Percentiles rank a stretch among this genome's conserved stretches.
Evolutionary conservation across 2,329 filamentous ascomycete genomes (phyloP).

Genomic region (Ophiognomonia clavigignenti-juglandacearum): DNA sequence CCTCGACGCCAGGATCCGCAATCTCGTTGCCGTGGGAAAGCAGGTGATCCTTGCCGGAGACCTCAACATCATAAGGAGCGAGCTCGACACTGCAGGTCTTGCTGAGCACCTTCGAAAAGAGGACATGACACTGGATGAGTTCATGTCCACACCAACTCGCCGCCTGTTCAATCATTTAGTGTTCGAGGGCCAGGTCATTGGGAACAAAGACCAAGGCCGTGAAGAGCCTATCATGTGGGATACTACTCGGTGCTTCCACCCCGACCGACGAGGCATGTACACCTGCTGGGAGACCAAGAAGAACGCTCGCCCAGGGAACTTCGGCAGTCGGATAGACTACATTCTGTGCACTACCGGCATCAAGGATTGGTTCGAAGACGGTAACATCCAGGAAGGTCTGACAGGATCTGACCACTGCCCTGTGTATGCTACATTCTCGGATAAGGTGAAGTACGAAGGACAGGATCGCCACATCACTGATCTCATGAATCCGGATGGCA

Average conservation of each 20-base stretch:
- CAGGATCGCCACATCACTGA: slow-evolving; percentile 56
- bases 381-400: slow-evolving; percentile 88
- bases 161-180: slow-evolving; percentile 84
- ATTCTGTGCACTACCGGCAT: slow-evolving; percentile 77
- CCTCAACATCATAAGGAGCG: slow-evolving; percentile 69
- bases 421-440: slow-evolving; percentile 71
- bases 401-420: slow-evolving; percentile 97
- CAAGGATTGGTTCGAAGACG: slow-evolving; percentile 71
- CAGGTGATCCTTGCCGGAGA: slow-evolving; percentile 83
- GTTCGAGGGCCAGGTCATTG: slow-evolving; percentile 63
- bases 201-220: slow-evolving; percentile 62
- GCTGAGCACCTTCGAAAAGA: slow-evolving; percentile 68
- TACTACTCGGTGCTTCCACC: slow-evolving; percentile 76
- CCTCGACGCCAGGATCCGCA: slow-evolving; percentile 78
- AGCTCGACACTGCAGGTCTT: slow-evolving; percentile 72
- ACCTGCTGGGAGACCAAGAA: slow-evolving; percentile 96
- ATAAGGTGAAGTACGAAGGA: slow-evolving; percentile 50
- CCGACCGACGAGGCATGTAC: slow-evolving; percentile 81
- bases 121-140: slow-evolving; percentile 64
- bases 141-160: slow-evolving; percentile 65
- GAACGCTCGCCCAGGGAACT: slow-evolving; percentile 94
- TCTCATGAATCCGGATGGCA: slow-evolving; percentile 70
- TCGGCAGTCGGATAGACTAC: slow-evolving; percentile 90
- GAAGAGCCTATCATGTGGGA: slow-evolving; percentile 76
- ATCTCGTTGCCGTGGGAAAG: slow-evolving; percentile 75